Evolutionary conservation across 2,329 filamentous ascomycete genomes (phyloP).

Genomic region (Aspergillus thermomutatus): DNA sequence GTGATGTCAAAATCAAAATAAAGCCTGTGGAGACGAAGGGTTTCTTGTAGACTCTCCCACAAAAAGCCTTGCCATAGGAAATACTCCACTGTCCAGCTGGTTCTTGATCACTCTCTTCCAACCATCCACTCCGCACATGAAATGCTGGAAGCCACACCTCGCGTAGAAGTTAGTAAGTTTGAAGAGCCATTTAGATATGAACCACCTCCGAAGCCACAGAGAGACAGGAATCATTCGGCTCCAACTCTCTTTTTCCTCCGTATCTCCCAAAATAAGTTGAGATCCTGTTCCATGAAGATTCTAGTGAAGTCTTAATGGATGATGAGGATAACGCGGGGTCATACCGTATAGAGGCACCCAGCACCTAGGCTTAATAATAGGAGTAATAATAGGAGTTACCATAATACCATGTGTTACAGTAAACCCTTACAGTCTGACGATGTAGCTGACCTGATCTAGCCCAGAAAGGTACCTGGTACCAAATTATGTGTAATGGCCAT

Average conservation of each 20-base stretch:
- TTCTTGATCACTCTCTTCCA: not conserved
- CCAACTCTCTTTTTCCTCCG: not conserved
- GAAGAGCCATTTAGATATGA: not conserved
- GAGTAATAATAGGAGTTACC: no score
- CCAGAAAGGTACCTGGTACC: not conserved
- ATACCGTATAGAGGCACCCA: not conserved
- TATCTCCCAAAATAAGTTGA: no score
- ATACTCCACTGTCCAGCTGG: no score
- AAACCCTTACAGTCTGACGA: not conserved
- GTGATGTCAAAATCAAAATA: not conserved
- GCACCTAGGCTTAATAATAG: not conserved
- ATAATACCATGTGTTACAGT: not conserved
- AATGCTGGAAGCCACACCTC: no score
- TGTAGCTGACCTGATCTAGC: not conserved
- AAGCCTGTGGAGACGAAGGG: not conserved
- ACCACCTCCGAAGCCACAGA: no score
- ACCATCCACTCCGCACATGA: no score
- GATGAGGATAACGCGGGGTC: not conserved
- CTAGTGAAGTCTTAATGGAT: not conserved
- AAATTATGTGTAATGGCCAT: not conserved
- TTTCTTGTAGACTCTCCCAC: no score
- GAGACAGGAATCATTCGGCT: no score
- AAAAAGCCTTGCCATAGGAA: no score
- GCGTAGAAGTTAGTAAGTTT: not conserved
- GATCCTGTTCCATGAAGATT: not conserved